A percentile compares a stretch with the other conserved stretches of the same genome.
Conservation (phyloP, 805 yeast species). For the Ogataea trehaloabstinens region DNA sequence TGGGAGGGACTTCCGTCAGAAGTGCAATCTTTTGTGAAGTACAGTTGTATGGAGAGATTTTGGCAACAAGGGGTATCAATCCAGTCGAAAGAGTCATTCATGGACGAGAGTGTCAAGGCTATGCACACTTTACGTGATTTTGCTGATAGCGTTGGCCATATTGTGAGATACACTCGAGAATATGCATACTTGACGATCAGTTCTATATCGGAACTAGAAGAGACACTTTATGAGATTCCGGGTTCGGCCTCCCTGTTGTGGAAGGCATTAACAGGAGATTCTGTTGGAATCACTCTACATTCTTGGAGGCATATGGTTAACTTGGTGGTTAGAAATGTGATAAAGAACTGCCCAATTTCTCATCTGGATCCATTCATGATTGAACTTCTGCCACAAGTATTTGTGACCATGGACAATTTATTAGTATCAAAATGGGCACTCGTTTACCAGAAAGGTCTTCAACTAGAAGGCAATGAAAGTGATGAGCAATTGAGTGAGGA, state of each 20-base stretch:
- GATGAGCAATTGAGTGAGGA: conserved; percentile 92
- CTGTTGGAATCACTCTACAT: conserved; percentile 86
- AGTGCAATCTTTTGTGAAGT: conserved; percentile 88
- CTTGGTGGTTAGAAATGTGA: conserved; percentile 78
- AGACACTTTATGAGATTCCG: conserved; percentile 83
- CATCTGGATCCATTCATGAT: conserved; percentile 68
- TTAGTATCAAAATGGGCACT: conserved; percentile 74
- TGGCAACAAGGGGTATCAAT: conserved; percentile 99
- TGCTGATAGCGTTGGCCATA: conserved; percentile 97
- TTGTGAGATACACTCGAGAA: conserved; percentile 91
- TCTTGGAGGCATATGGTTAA: conserved; percentile 98
- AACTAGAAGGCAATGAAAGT: conserved; percentile 51
- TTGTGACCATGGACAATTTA: conserved; percentile 70
- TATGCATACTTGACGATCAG: conserved; percentile 90
- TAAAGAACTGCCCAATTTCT: conserved; percentile 82
- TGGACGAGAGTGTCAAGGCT: conserved; percentile 92
- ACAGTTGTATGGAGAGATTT: conserved; percentile 87
- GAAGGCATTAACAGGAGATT: conserved; percentile 83
- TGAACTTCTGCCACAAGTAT: conserved; percentile 73
- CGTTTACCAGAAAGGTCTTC: conserved; percentile 57
- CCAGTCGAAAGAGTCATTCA: conserved; percentile 89
- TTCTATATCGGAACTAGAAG: conserved; percentile 86
- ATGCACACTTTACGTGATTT: conserved; percentile 92
- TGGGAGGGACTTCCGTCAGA: conserved; percentile 87
- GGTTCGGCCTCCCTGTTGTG: conserved; percentile 72